These are phyloP conservation scores for Pythium monospermum DNA, from an alignment of 352 stramenopile species.

Conservation along the genomic window DNA sequence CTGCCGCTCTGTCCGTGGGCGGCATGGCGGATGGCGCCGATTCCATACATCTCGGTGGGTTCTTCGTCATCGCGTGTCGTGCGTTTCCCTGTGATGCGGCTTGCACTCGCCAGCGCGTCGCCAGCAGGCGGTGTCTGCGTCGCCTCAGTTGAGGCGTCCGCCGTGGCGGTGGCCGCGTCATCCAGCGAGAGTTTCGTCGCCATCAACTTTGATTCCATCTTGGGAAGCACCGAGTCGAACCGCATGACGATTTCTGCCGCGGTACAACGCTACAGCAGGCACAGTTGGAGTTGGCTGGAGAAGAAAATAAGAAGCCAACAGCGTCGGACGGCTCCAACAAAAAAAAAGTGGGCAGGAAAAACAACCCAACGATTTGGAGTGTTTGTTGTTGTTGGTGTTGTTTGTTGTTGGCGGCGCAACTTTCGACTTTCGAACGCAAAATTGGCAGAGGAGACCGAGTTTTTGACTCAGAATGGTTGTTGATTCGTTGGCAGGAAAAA, in stretches of 20 bases:
- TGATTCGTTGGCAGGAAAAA: too few species aligned
- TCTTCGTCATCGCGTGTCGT: constrained; percentile 13
- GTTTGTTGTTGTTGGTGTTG: too few species aligned
- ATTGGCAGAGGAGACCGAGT: too few species aligned
- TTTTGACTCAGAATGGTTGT: too few species aligned
- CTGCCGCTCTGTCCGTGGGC: too few species aligned
- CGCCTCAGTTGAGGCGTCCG: background rate
- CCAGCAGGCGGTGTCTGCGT: background rate
- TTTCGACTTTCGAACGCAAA: too few species aligned
- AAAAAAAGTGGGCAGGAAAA: too few species aligned
- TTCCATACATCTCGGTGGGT: background rate
- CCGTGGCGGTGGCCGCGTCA: background rate
- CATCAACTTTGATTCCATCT: constrained; percentile 19
- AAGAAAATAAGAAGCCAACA: background rate
- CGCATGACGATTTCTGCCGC: constrained; percentile 12
- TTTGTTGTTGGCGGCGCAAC: too few species aligned
- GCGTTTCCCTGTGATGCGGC: constrained; percentile 15
- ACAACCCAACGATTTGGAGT: too few species aligned
- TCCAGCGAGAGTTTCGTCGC: constrained; percentile 9
- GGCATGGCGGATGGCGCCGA: too few species aligned
- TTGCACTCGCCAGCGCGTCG: background rate
- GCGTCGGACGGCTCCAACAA: too few species aligned
- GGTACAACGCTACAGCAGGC: background rate
- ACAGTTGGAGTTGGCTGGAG: background rate
- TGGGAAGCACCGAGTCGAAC: constrained; percentile 5